A percentile compares a stretch with the other conserved stretches of the same genome.
phyloP scores from a whole-genome alignment of 2,329 filamentous ascomycete species.

The Sporothrix dimorphospora region DNA sequence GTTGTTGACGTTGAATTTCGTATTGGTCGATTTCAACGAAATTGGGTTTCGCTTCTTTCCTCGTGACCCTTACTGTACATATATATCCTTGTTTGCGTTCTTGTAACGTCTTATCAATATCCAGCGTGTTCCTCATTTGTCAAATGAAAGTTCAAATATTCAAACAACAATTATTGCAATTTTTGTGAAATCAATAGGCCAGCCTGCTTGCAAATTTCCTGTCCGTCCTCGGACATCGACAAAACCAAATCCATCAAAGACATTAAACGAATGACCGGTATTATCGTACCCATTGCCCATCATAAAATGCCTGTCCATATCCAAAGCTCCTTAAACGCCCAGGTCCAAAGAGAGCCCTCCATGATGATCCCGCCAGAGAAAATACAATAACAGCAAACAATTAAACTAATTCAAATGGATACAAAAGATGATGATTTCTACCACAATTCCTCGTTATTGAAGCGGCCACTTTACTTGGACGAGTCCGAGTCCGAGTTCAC shows the following conservation, averaged over 20 bases:
- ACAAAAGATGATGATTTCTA: not conserved
- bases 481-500: not conserved
- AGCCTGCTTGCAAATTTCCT: conserved; percentile 8
- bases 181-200: not conserved
- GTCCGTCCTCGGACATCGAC: not conserved
- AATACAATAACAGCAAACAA: not conserved
- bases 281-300: not conserved
- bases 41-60: too few relatives aligned
- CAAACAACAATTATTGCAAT: not conserved
- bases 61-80: not conserved
- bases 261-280: not conserved
- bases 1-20: not conserved
- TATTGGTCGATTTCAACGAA: not conserved
- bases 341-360: not conserved
- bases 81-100: not conserved
- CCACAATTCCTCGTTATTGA: too few relatives aligned
- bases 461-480: not conserved
- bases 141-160: not conserved
- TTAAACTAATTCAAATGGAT: not conserved
- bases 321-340: not conserved
- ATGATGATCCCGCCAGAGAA: not conserved
- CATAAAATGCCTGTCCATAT: not conserved
- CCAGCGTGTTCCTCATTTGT: not conserved
- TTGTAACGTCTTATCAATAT: not conserved
- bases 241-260: not conserved